A percentile compares a stretch with the other conserved stretches of the same genome.
phyloP scores from a whole-genome alignment of 345 rosid genomes.

The Raphanus sativus region DNA sequence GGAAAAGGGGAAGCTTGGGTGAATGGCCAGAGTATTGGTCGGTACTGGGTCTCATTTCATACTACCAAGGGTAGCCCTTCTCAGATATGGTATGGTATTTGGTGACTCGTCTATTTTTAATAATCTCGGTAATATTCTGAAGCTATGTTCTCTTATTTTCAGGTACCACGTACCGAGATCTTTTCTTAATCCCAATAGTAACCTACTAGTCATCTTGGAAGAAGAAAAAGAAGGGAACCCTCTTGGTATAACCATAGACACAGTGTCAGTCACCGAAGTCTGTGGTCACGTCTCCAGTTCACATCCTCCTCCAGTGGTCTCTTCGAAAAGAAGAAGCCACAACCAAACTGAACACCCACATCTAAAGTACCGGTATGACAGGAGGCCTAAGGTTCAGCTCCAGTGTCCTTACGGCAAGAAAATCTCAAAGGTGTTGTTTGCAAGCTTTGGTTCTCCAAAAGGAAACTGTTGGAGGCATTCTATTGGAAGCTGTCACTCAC shows the following conservation, averaged over 20 bases:
- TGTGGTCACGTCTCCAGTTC: conserved; percentile 41
- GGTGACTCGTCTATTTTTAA: neutral
- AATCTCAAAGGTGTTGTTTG: conserved; percentile 48
- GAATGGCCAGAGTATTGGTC: conserved; percentile 76
- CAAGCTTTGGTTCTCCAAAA: conserved; percentile 57
- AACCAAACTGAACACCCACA: conserved; percentile 6
- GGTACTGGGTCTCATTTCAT: conserved; percentile 70
- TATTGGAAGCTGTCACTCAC: conserved; percentile 52
- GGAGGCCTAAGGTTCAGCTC: conserved; percentile 41
- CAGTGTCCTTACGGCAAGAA: conserved; percentile 39
- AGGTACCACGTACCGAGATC: conserved; percentile 67
- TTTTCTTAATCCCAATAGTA: conserved; percentile 46
- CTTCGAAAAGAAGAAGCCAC: conserved; percentile 25
- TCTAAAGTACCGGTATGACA: conserved; percentile 21
- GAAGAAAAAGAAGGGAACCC: conserved; percentile 56
- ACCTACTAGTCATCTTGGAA: conserved; percentile 57
- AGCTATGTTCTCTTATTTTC: neutral
- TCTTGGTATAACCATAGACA: conserved; percentile 48
- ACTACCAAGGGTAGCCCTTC: conserved; percentile 58
- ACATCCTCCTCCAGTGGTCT: conserved; percentile 33
- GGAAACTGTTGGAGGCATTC: conserved; percentile 51
- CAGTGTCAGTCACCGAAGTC: conserved; percentile 37
- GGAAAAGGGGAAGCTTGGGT: conserved; percentile 90
- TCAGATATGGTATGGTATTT: conserved; percentile 53
- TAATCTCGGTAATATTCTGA: neutral